Evolutionary conservation across 2,329 filamentous ascomycete genomes (phyloP).

Genomic region (Lecanosticta acicola): DNA sequence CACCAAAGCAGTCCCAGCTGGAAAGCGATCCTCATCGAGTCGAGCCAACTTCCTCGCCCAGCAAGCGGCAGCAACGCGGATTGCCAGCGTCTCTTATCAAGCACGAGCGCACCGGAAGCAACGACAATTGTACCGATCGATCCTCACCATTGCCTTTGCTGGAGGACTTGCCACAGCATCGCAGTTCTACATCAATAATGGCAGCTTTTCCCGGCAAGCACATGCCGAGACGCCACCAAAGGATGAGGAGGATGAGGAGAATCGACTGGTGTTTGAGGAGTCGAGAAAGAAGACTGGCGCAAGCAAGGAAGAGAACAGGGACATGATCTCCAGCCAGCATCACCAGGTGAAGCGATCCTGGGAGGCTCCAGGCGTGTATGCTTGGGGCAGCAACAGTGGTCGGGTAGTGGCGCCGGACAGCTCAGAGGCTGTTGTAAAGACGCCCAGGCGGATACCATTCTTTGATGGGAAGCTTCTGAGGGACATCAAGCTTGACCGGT

Average conservation of each 20-base stretch:
- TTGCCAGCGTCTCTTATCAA: constrained; percentile 28
- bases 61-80: constrained; percentile 13
- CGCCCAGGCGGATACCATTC: constrained; percentile 68
- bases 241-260: constrained; percentile 35
- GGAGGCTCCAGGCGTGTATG: constrained; percentile 81
- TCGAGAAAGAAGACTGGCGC: constrained; percentile 47
- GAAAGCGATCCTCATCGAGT: constrained; percentile 17
- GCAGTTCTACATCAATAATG: constrained; percentile 40
- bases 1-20: constrained; percentile 13
- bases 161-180: constrained; percentile 42
- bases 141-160: constrained; percentile 39
- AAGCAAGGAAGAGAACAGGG: constrained; percentile 66
- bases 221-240: constrained; percentile 46
- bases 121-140: constrained; percentile 42
- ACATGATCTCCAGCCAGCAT: constrained; percentile 77
- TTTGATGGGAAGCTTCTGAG: constrained; percentile 81
- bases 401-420: constrained; percentile 81
- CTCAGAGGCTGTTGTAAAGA: constrained; percentile 70
- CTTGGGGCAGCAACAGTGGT: constrained; percentile 85
- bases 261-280: constrained; percentile 64
- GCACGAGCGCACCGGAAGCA: constrained; percentile 40
- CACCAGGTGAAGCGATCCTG: constrained; percentile 78
- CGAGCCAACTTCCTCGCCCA: constrained; percentile 24
- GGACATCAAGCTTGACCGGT: constrained; percentile 77
- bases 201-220: constrained; percentile 36